Percentiles rank a stretch among this genome's conserved stretches.
Evolutionary conservation across 495 filamentous ascomycete species (phyloP).

Genomic region (Podospora pseudocomata): DNA sequence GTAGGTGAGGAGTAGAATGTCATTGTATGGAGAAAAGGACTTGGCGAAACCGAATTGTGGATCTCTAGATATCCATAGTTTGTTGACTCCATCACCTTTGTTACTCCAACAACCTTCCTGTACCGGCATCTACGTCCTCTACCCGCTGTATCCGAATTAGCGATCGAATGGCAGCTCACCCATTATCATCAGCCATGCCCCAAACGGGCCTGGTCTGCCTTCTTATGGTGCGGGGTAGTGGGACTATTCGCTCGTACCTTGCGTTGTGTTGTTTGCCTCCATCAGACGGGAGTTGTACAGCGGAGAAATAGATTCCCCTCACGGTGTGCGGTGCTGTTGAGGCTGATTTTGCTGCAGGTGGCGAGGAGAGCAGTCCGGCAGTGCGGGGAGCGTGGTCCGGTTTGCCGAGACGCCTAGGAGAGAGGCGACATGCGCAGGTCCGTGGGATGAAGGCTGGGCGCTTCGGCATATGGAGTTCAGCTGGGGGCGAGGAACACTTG

Average conservation of each 20-base stretch:
- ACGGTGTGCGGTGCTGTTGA: not conserved
- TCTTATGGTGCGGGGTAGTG: not conserved
- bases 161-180: not conserved
- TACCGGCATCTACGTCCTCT: not conserved
- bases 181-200: too few species aligned
- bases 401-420: slow-evolving; percentile 5
- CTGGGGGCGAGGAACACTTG: not conserved
- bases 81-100: too few species aligned
- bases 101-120: not conserved
- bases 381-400: slow-evolving; percentile 5
- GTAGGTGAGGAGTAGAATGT: too few species aligned
- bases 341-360: slow-evolving; percentile 9
- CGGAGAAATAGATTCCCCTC: slow-evolving; percentile 21
- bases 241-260: not conserved
- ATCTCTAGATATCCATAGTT: too few species aligned
- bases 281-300: not conserved
- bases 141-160: not conserved
- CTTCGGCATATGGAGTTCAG: not conserved
- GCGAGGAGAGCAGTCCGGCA: not conserved
- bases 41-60: too few species aligned
- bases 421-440: not conserved
- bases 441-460: not conserved
- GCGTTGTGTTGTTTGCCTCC: not conserved
- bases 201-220: not conserved
- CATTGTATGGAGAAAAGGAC: too few species aligned